Percentiles rank a stretch among this genome's conserved stretches.
Conservation (phyloP, 1,139 yeast genomes). For the Meyerozyma guilliermondii region DNA sequence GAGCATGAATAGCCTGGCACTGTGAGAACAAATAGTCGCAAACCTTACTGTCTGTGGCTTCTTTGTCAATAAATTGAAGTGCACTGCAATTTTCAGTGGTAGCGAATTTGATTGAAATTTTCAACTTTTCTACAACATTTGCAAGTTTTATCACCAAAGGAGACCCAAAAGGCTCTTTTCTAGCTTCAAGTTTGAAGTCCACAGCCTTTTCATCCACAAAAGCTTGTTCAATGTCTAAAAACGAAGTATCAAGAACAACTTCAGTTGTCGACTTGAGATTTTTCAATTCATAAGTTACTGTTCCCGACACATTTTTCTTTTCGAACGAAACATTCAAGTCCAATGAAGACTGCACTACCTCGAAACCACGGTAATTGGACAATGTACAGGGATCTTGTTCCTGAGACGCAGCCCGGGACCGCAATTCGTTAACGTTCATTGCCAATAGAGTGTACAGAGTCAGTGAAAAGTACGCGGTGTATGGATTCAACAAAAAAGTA, state of each 20-base stretch:
- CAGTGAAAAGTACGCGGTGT: too few species aligned
- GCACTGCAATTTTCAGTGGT: constrained; percentile 38
- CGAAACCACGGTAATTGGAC: constrained; percentile 14
- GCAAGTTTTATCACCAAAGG: constrained; percentile 21
- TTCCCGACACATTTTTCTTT: constrained; percentile 22
- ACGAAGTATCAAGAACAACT: constrained; percentile 29
- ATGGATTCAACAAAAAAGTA: too few species aligned
- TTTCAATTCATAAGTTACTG: constrained; percentile 20
- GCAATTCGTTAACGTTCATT: background rate
- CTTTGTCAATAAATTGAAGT: constrained; percentile 35
- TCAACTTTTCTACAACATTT: constrained; percentile 6
- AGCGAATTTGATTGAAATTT: constrained; percentile 18
- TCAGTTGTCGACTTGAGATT: constrained; percentile 7
- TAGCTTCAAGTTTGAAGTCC: constrained; percentile 14
- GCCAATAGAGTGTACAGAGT: background rate
- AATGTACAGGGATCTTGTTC: constrained; percentile 13
- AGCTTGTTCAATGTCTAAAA: constrained; percentile 18
- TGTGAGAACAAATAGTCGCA: constrained; percentile 31
- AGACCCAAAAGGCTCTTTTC: constrained; percentile 28
- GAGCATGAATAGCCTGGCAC: constrained; percentile 41
- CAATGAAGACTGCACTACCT: constrained; percentile 18
- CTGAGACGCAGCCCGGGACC: constrained; percentile 3
- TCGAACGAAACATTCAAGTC: constrained; percentile 26
- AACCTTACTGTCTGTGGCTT: constrained; percentile 21
- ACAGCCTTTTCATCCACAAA: constrained; percentile 17